These are phyloP conservation scores for Fusarium sp. DNA, from an alignment of 2,329 filamentous ascomycete species.

Conservation along the genomic window DNA sequence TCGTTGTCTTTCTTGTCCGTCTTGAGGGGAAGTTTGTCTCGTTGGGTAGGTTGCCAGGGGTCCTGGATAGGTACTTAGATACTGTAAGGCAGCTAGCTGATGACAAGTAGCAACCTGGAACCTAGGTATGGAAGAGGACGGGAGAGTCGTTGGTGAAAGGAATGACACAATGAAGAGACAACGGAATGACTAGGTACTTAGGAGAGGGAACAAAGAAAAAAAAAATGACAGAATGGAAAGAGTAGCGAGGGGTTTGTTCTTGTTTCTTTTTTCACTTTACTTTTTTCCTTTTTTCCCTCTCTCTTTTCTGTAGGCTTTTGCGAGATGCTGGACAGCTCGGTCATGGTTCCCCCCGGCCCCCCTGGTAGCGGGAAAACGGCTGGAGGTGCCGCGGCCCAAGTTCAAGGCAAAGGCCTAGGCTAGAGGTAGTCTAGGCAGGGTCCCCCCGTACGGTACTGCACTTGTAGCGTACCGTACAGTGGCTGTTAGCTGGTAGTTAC, in stretches of 20 bases:
- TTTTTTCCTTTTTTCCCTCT: neutral
- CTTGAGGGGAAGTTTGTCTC: neutral
- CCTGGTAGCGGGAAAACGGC: conserved; percentile 36
- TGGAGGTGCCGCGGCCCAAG: conserved; percentile 36
- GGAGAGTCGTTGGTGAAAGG: conserved; percentile 3
- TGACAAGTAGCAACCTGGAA: neutral
- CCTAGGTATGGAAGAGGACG: neutral
- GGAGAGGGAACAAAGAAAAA: conserved; percentile 17
- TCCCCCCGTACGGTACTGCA: neutral
- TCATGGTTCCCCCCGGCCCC: conserved; percentile 16
- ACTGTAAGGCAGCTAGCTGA: neutral
- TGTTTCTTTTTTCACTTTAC: conserved; percentile 4
- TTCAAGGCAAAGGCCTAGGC: neutral
- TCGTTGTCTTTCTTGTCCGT: neutral
- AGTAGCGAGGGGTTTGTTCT: conserved; percentile 13
- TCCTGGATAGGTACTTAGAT: neutral
- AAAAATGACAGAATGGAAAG: conserved; percentile 11
- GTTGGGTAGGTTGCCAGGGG: neutral
- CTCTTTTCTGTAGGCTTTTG: conserved; percentile 6
- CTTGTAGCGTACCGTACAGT: conserved; percentile 4
- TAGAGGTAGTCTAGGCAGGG: neutral
- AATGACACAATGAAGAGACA: conserved; percentile 11
- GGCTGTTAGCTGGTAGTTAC: neutral
- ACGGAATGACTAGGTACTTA: neutral
- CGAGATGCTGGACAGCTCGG: conserved; percentile 4